Evolutionary conservation across 225 moss, liverwort and hornwort genomes (phyloP).

Genomic region (Polytrichum commune): DNA sequence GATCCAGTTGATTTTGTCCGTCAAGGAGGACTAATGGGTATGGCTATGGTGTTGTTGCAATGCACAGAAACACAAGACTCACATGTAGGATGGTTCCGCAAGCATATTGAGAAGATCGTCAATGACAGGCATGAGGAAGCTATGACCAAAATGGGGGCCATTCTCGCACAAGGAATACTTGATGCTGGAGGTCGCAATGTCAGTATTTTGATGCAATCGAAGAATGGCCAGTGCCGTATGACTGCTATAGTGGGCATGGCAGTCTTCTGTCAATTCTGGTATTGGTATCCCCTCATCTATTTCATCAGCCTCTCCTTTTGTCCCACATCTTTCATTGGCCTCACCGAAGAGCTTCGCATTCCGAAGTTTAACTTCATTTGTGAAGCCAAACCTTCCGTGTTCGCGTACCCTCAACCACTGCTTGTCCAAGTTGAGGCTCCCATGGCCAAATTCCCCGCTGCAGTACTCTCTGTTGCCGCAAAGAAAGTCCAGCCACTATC

Average conservation of each 20-base stretch:
- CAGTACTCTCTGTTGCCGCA: constrained; percentile 61
- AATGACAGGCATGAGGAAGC: constrained; percentile 80
- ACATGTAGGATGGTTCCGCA: constrained; percentile 68
- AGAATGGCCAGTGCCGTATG: constrained; percentile 85
- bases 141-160: constrained; percentile 98
- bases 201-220: constrained; percentile 72
- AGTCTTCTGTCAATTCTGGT: constrained; percentile 98
- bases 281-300: constrained; percentile 98
- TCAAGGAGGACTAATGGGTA: constrained; percentile 86
- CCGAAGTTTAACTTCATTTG: constrained; percentile 84
- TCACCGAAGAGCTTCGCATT: constrained; percentile 80
- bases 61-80: constrained; percentile 67
- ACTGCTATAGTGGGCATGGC: constrained; percentile 94
- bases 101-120: constrained; percentile 75
- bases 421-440: constrained; percentile 39
- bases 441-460: constrained; percentile 48
- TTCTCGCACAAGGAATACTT: constrained; percentile 91
- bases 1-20: constrained; percentile 88
- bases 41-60: constrained; percentile 97
- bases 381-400: constrained; percentile 69
- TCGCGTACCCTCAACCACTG: constrained; percentile 70
- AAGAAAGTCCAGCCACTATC: constrained; percentile 44
- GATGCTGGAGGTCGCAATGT: constrained; percentile 97
- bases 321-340: constrained; percentile 90
- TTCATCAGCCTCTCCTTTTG: constrained; percentile 89